Percentiles rank a stretch among this genome's conserved stretches.
phyloP scores from a whole-genome alignment of 2,329 filamentous ascomycete species.

The Xylariaceae sp. region DNA sequence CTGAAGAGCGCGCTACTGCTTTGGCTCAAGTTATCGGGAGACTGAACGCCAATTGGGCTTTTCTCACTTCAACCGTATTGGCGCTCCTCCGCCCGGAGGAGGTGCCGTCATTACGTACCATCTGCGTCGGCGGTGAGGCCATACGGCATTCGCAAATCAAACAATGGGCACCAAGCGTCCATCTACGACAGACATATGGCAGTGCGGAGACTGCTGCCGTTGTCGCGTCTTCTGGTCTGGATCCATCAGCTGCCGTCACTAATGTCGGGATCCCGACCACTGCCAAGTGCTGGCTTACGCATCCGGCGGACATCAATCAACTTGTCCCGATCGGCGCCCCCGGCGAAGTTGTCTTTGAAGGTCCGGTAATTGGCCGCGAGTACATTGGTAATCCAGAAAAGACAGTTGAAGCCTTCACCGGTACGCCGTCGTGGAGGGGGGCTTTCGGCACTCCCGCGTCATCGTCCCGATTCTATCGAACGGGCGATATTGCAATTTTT shows the following conservation, averaged over 20 bases:
- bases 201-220: no score
- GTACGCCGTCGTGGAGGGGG: not conserved
- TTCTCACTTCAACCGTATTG: conserved; percentile 2
- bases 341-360: conserved; percentile 5
- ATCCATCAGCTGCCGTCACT: not conserved
- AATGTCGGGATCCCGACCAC: not conserved
- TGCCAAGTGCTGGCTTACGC: conserved; percentile 1
- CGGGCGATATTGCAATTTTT: conserved; percentile 38
- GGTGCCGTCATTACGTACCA: conserved; percentile 1
- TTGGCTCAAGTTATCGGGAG: conserved; percentile 2
- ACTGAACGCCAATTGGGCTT: conserved; percentile 1
- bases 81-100: conserved; percentile 1
- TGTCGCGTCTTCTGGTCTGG: not conserved
- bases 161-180: conserved; percentile 3
- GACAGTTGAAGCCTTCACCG: conserved; percentile 4
- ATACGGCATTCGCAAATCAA: conserved; percentile 1
- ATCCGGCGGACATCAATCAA: conserved; percentile 2
- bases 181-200: conserved; percentile 4
- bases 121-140: conserved; percentile 4
- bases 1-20: conserved; percentile 1
- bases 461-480: conserved; percentile 33
- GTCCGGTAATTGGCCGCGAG: conserved; percentile 1
- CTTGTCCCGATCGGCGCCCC: conserved; percentile 4
- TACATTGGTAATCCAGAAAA: conserved; percentile 4
- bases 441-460: not conserved